Conservation (phyloP, 1,139 yeast species). For the Candida tunisiensis region DNA sequence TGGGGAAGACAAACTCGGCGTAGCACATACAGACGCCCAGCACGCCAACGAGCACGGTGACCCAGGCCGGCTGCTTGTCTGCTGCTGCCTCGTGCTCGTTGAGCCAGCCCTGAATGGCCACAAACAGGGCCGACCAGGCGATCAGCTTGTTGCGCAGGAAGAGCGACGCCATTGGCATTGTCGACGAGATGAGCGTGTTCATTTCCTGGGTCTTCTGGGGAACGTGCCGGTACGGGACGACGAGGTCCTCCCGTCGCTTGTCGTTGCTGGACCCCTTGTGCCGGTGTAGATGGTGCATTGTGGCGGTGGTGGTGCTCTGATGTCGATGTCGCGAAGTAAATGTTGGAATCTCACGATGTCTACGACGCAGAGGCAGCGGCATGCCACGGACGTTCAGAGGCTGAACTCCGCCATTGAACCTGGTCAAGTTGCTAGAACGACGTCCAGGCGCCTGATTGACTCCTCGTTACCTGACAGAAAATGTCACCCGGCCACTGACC, state of each 20-base stretch:
- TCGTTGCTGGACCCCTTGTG: background rate
- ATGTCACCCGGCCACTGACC: no score
- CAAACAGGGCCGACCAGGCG: constrained; percentile 40
- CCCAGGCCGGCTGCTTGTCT: constrained; percentile 19
- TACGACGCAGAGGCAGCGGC: no score
- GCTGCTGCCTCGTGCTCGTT: constrained; percentile 26
- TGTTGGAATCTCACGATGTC: no score
- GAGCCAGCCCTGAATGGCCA: constrained; percentile 33
- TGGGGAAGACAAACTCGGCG: constrained; percentile 20
- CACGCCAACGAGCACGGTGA: constrained; percentile 13
- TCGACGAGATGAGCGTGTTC: constrained; percentile 23
- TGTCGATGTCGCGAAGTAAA: no score
- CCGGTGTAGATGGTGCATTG: no score
- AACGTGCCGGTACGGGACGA: constrained; percentile 1
- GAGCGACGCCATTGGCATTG: constrained; percentile 55
- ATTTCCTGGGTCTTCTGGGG: background rate
- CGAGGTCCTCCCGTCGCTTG: constrained; percentile 1
- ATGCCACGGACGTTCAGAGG: no score
- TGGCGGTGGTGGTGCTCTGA: no score
- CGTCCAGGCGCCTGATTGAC: no score
- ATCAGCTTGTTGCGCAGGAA: constrained; percentile 29
- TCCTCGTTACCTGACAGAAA: no score
- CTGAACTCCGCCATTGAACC: no score
- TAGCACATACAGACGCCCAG: constrained; percentile 19
- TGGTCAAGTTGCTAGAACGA: no score